These are phyloP conservation scores for Ogataea wickerhamii DNA, from an alignment of 805 yeast genomes.

Conservation along the genomic window DNA sequence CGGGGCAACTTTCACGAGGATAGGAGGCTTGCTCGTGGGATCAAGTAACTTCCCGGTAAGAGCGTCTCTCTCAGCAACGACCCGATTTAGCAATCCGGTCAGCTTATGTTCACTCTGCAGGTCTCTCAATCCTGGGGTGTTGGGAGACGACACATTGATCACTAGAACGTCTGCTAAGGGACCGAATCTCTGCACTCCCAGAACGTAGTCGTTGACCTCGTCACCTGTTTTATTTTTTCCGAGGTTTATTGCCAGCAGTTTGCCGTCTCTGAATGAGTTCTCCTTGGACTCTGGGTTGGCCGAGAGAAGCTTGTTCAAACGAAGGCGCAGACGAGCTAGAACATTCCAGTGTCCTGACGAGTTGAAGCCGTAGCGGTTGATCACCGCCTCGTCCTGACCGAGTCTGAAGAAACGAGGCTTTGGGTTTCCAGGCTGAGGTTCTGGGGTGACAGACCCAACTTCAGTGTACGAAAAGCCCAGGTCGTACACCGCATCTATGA, in stretches of 20 bases:
- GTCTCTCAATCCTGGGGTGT: constrained; percentile 91
- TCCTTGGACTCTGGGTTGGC: constrained; percentile 20
- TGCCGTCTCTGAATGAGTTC: constrained; percentile 54
- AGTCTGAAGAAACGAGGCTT: constrained; percentile 85
- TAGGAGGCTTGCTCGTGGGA: constrained; percentile 56
- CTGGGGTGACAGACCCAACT: constrained; percentile 89
- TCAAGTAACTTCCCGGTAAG: constrained; percentile 41
- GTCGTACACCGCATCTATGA: constrained; percentile 73
- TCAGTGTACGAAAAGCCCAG: constrained; percentile 88
- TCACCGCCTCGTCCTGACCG: constrained; percentile 82
- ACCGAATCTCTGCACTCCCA: constrained; percentile 81
- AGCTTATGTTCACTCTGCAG: constrained; percentile 77
- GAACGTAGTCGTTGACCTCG: constrained; percentile 79
- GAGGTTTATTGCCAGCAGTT: constrained; percentile 74
- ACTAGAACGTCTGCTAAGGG: constrained; percentile 85
- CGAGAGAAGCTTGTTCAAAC: constrained; percentile 46
- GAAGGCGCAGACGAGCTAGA: constrained; percentile 57
- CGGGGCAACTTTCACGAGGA: constrained; percentile 90
- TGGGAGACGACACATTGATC: constrained; percentile 90
- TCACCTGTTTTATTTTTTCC: constrained; percentile 94
- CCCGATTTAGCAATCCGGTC: constrained; percentile 59
- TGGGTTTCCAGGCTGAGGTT: constrained; percentile 95
- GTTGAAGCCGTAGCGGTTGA: constrained; percentile 93
- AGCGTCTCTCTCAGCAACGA: constrained; percentile 63
- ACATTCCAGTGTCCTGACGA: constrained; percentile 84